A percentile compares a stretch with the other conserved stretches of the same genome.
These are phyloP conservation scores for Neopestalotiopsis sp. DNA, from an alignment of 2,329 filamentous ascomycete genomes.

Conservation along the genomic window DNA sequence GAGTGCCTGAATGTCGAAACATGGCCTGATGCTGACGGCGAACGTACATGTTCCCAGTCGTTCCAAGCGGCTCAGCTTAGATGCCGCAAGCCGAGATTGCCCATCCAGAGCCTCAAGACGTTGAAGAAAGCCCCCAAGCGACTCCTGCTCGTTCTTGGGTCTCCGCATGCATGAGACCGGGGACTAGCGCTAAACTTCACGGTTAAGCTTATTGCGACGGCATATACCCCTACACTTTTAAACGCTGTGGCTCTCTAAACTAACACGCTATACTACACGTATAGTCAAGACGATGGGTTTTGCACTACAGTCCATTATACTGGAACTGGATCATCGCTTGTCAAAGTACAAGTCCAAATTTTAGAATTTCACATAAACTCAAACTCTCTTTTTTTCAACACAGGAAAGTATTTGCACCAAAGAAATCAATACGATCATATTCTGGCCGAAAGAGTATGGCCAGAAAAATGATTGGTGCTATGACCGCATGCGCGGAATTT, in stretches of 20 bases:
- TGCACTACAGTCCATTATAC: background rate
- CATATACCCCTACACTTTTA: background rate
- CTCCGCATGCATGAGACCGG: conserved; percentile 14
- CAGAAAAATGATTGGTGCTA: conserved; percentile 20
- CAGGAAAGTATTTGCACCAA: no score
- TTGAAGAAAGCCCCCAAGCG: background rate
- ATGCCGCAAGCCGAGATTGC: conserved; percentile 8
- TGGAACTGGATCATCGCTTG: background rate
- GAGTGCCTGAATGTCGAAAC: conserved; percentile 15
- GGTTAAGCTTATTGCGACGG: conserved; percentile 18
- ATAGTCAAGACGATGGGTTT: background rate
- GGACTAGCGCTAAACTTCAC: conserved; percentile 6
- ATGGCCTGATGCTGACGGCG: conserved; percentile 16
- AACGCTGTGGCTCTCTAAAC: background rate
- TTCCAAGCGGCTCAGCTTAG: conserved; percentile 2
- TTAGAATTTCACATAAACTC: no score
- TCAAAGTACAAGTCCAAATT: no score
- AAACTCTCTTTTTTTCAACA: no score
- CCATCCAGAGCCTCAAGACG: background rate
- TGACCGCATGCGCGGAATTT: conserved; percentile 28
- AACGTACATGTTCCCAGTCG: background rate
- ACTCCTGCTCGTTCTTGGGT: conserved; percentile 1
- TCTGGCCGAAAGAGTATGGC: background rate
- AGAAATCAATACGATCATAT: background rate
- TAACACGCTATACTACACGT: background rate